These are phyloP conservation scores for Suhomyces pyralidae DNA, from an alignment of 805 yeast genomes.

Conservation along the genomic window DNA sequence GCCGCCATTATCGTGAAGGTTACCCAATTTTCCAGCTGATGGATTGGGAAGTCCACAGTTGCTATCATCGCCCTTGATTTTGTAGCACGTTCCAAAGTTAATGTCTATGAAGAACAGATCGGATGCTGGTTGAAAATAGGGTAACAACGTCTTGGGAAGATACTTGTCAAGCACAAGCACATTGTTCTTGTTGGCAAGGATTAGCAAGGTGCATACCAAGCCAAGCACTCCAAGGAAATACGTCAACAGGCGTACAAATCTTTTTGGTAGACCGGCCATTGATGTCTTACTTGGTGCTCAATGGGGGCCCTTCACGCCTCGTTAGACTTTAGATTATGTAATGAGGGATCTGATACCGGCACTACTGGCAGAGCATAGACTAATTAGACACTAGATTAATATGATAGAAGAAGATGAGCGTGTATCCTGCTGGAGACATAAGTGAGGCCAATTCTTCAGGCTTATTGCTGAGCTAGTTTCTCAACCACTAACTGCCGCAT, in stretches of 20 bases:
- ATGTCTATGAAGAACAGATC: slow-evolving; percentile 42
- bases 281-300: background rate
- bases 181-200: slow-evolving; percentile 40
- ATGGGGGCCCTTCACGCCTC: background rate
- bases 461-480: too few species aligned
- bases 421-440: too few species aligned
- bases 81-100: slow-evolving; percentile 32
- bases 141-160: slow-evolving; percentile 4
- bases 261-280: slow-evolving; percentile 28
- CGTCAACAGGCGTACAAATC: slow-evolving; percentile 26
- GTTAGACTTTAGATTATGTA: background rate
- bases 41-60: slow-evolving; percentile 27
- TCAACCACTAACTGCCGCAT: too few species aligned
- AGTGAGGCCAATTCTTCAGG: too few species aligned
- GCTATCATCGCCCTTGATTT: slow-evolving; percentile 17
- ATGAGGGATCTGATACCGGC: background rate
- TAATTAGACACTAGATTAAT: background rate
- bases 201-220: slow-evolving; percentile 21
- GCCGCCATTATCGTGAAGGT: slow-evolving; percentile 18
- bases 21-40: slow-evolving; percentile 24
- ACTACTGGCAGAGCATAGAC: background rate
- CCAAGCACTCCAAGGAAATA: slow-evolving; percentile 18
- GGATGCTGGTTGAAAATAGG: slow-evolving; percentile 41
- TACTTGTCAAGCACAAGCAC: slow-evolving; percentile 33
- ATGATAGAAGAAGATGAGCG: too few species aligned